Conservation (phyloP, 176 grass and related monocot species). For the Bonia amplexicaulis region DNA sequence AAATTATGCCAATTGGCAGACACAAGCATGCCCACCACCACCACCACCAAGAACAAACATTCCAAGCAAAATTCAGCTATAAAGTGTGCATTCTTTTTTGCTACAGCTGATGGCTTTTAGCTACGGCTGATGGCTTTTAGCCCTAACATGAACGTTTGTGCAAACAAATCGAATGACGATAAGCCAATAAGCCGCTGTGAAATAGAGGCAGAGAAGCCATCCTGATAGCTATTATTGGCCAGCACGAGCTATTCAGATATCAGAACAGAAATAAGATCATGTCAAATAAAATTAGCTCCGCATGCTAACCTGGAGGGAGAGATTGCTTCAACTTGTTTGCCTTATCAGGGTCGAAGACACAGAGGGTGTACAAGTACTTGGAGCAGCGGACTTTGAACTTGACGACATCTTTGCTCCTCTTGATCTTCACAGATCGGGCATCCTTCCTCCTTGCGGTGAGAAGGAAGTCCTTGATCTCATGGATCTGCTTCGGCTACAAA, state of each 20-base stretch:
- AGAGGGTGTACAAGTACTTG: conserved; percentile 77
- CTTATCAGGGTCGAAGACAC: conserved; percentile 62
- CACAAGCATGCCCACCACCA: neutral
- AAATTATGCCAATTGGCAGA: neutral
- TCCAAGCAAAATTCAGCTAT: neutral
- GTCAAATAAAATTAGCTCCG: neutral
- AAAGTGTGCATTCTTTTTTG: no score
- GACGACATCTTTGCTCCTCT: conserved; percentile 68
- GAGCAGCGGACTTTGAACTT: conserved; percentile 83
- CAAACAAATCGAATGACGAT: no score
- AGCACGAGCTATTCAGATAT: neutral
- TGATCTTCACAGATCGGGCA: conserved; percentile 72
- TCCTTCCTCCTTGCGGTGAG: conserved; percentile 76
- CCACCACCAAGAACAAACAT: no score
- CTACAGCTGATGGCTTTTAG: no score
- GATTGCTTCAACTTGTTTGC: conserved; percentile 77
- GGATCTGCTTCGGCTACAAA: conserved; percentile 72
- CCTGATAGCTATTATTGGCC: no score
- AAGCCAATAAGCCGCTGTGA: no score
- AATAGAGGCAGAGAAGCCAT: no score
- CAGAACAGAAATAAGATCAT: neutral
- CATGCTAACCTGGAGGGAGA: conserved; percentile 53
- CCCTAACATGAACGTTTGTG: no score
- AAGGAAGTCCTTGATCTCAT: conserved; percentile 86
- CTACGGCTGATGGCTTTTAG: no score